A percentile compares a stretch with the other conserved stretches of the same genome.
Conservation (phyloP, 164 flowering plant genomes). For the Nymphaea colorata region DNA sequence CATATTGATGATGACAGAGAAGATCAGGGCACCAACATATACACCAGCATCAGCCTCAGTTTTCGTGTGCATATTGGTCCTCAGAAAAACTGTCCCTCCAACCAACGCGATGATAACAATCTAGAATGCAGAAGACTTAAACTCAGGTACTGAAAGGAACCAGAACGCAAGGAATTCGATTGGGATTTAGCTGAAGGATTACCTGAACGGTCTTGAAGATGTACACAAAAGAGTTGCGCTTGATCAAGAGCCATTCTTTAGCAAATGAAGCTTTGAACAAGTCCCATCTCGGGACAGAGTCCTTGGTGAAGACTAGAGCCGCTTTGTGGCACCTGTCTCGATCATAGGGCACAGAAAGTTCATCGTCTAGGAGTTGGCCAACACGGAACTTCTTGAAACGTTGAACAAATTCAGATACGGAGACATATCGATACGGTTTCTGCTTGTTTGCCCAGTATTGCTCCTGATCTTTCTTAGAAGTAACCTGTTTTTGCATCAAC, state of each 20-base stretch:
- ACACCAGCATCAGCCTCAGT: slow-evolving; percentile 4
- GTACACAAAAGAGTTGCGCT: slow-evolving; percentile 71
- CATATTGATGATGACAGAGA: background rate
- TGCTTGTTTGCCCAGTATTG: slow-evolving; percentile 76
- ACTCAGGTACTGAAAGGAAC: background rate
- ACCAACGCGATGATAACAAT: slow-evolving; percentile 4
- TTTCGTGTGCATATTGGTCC: slow-evolving; percentile 7
- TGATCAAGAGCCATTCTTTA: slow-evolving; percentile 75
- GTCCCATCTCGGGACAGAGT: slow-evolving; percentile 48
- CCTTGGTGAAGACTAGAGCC: slow-evolving; percentile 53
- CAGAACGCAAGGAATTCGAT: background rate
- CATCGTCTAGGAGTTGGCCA: slow-evolving; percentile 47
- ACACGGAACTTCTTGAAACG: slow-evolving; percentile 73
- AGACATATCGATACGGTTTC: slow-evolving; percentile 53
- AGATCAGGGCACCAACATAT: slow-evolving; percentile 10
- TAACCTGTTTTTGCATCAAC: slow-evolving; percentile 35
- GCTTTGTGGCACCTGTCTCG: slow-evolving; percentile 52
- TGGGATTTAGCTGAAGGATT: background rate
- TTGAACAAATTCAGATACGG: slow-evolving; percentile 61
- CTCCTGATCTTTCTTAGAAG: slow-evolving; percentile 87
- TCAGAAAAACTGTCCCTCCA: slow-evolving; percentile 8
- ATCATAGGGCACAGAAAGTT: slow-evolving; percentile 63
- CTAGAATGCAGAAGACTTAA: slow-evolving; percentile 2
- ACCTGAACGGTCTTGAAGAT: slow-evolving; percentile 59
- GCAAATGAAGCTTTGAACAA: slow-evolving; percentile 63